Evolutionary conservation across 257 asterid species (phyloP), one percentile per base, ranked within the genome.

Genomic region (Handroanthus guayacan): DNA sequence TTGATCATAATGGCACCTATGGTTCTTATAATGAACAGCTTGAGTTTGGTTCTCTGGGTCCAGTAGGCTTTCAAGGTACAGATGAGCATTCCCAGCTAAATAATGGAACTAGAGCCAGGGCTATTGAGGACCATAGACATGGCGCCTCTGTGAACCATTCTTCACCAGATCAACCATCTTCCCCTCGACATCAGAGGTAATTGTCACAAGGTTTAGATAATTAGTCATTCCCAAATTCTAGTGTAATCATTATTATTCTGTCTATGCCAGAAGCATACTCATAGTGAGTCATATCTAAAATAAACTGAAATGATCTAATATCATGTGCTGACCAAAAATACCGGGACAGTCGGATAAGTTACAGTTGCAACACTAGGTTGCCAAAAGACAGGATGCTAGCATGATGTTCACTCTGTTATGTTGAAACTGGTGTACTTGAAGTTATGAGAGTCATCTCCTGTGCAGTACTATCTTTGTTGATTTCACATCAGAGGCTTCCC

Each of bases 81-180:
- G 83, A 69, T 56, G 92, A 87, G 45, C 87, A 81, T 75, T 57
- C 85, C 38, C 92, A 83, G 80, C 47, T 83, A 70, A 80, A 82
- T 64, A 93, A 86, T 50, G 92, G 82, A 74, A 70, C 80, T 75
- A 87, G 83, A 78, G 78, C 76, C 45, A 69, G 89, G 87, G 83
- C 80, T 52, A 87, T 82, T 18, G 90, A 89, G 75, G 91, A 91
- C 38, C 81, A 84, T 39, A 84, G 96, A 62, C 88, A 62, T 62
- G 90, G 91, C 70, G 81, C 81, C 82, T 82, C 89, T 63, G 87
- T 70, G 73, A 91, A 76, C 75, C 83, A 75, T 76, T 87, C 92
- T 70, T 85, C 93, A 51, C 89, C 95, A 50, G 98, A 93, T 72
- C 95, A 82, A 69, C 96, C 97, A 62, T 83, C 97, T 85, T 91